These are phyloP conservation scores for Amylostereum areolatum DNA, from an alignment of 1,284 basidiomycete species.

Conservation along the genomic window DNA sequence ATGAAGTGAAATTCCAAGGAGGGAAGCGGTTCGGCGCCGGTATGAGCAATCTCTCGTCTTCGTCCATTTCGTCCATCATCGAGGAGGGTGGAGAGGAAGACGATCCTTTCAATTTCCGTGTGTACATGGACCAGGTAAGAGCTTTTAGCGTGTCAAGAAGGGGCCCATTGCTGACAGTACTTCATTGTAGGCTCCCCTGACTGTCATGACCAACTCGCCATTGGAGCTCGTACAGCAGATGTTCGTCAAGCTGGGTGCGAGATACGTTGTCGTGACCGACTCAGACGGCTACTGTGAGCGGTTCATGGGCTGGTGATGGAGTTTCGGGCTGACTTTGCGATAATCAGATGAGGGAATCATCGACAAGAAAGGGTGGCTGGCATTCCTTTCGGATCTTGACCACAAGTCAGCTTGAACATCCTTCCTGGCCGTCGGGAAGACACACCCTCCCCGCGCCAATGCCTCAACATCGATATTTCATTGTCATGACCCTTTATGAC, in stretches of 20 bases:
- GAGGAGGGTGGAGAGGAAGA: conserved; percentile 32
- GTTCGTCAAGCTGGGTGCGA: conserved; percentile 88
- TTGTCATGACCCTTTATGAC: not conserved
- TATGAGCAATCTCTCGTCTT: conserved; percentile 32
- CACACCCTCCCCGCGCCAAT: not conserved
- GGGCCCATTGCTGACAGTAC: not conserved
- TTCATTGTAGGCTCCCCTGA: conserved; percentile 69
- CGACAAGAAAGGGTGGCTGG: conserved; percentile 90
- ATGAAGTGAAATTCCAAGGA: conserved; percentile 58
- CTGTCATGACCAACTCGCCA: conserved; percentile 76
- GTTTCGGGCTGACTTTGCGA: conserved; percentile 4
- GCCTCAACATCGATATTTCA: not conserved
- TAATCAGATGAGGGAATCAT: conserved; percentile 78
- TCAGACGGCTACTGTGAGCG: conserved; percentile 77
- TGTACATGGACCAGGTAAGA: conserved; percentile 85
- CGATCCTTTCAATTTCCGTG: conserved; percentile 80
- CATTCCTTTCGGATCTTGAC: conserved; percentile 71
- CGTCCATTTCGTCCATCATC: conserved; percentile 54
- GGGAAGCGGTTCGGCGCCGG: conserved; percentile 33
- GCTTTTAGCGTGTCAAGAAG: conserved; percentile 11
- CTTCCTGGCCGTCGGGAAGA: not conserved
- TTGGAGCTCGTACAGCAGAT: conserved; percentile 88
- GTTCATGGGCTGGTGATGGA: not conserved
- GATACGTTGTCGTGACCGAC: conserved; percentile 84
- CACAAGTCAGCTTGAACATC: conserved; percentile 27